Base-by-base conservation (phyloP, 2,329 filamentous ascomycete species). In the Fusarium decemcellulare region DNA sequence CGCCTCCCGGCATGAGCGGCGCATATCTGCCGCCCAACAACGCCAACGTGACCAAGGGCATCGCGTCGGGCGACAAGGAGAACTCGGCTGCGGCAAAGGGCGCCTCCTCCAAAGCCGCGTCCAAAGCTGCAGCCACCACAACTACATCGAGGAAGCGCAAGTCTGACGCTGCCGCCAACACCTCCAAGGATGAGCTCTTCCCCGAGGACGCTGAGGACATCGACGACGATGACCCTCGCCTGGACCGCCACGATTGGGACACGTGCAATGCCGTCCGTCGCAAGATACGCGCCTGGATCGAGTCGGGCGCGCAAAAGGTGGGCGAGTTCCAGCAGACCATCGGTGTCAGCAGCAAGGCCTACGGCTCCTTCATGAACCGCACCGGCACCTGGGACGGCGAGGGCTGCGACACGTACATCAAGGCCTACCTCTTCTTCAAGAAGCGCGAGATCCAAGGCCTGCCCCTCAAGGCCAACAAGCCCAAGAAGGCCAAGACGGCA, bases 361-460 rank as follows among this genome's bases (percentile, higher is more conserved):
- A 84, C 64, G 71, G 51, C 44, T 72, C 71, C 55, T 90, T 89
- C 74, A 84, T 88, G 82, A 78, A 79, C n/a, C 81, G 82, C 72
- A 81, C 76, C 27, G 84, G 84, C 6, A 73, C 77, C 6, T 75
- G 78, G 63, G 76, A 80, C 9, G 82, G 83, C 34, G 63, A 70
- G 12, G 63, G 64, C 10, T 78, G 73, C 63, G 77, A 78, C 57
- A 77, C 77, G 2, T 83, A 81, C 67, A 30, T 37, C 6, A 76
- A 76, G 8, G 81, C 82, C 15, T 79, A 76, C 63, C 36, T 42
- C 14, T 85, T 82, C 75, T 89, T 89, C 79, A 84, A 84, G 73
- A 82, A 81, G 70, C 80, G 85, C 36, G 84, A 89, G 70, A 70
- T 85, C 34, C 78, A 81, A 32, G 85, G 85, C 2, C 74, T 87